Evolutionary conservation across 2,329 filamentous ascomycete species (phyloP), one percentile per base, ranked within the genome.

Genomic region (Diaporthe sp.): DNA sequence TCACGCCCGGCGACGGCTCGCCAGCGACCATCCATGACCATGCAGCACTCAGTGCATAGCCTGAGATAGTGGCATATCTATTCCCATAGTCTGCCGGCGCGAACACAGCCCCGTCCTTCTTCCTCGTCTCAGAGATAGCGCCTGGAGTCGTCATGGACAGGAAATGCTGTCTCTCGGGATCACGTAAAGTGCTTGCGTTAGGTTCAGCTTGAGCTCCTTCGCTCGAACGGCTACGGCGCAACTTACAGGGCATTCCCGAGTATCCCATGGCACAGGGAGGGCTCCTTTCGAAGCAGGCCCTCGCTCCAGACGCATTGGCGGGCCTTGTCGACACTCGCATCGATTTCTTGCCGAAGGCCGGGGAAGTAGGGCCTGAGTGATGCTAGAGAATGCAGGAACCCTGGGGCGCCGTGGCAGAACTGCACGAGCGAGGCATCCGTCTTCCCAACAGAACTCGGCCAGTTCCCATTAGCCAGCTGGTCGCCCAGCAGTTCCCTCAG

Each of bases 361-460:
- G 89, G 87, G 60, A 91, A 92, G 79, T 88, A 84, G 44, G 84
- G 81, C 57, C 84, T 83, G 72, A 92, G 86, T 13, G 87, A 86
- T 10, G 87, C 75, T 25, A 92, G 83, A n/a, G 88, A 90, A 25
- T 87, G 83, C 5, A 92, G 83, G 3, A 91, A 86, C 0, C 91
- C 91, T 1, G 90, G 88, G 0, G 89, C 90, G 1, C 91, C 91
- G 78, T 92, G 90, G 79, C 90, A 92, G 77, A 92, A 88, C 78
- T 92, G 90, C 9, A 92, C 89, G 12, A 91, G 82, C 0, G 75
- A 71, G 31, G 76, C 77, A 7, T 74, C 49, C 10, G 71, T 72
- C 37, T 60, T 71, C 22, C 77, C 77, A 47, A 77, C 79, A 1
- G 73, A 77, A 55, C 75, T 79, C 20, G 80, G 79, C 81, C 81